Conservation (phyloP, 225 moss, liverwort and hornwort species). For the Straminergon stramineum region DNA sequence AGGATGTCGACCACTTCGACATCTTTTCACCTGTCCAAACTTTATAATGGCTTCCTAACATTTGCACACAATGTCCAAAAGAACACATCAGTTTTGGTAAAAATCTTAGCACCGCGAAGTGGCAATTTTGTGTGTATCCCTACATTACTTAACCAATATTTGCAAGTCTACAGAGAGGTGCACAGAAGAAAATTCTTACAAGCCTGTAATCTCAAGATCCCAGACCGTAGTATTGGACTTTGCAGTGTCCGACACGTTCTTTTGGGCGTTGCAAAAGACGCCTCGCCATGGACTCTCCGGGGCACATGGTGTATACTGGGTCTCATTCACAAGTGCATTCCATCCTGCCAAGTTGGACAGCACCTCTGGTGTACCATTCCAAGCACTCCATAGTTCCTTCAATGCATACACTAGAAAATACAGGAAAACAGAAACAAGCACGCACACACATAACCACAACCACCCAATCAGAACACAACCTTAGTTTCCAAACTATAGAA, state of each 20-base stretch:
- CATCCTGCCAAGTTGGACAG: conserved; percentile 13
- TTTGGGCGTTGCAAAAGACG: conserved; percentile 14
- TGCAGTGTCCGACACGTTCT: not conserved
- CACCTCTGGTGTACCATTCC: conserved; percentile 3
- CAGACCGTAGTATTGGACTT: not conserved
- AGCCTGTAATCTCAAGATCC: conserved; percentile 11
- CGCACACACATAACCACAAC: not conserved
- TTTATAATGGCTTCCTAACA: not conserved
- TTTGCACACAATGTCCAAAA: not conserved
- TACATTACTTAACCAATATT: not conserved
- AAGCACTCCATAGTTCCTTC: conserved; percentile 12
- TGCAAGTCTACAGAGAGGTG: not conserved
- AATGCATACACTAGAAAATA: not conserved
- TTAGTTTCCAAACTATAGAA: not conserved
- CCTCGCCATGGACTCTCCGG: conserved; percentile 15
- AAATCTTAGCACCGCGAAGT: not conserved
- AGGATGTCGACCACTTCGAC: not conserved
- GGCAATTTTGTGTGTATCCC: not conserved
- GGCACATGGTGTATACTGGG: not conserved
- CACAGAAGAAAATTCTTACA: conserved; percentile 5
- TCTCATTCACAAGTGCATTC: not conserved
- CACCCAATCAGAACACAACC: not conserved
- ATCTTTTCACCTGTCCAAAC: not conserved
- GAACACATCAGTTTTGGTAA: not conserved
- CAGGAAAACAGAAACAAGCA: not conserved